Evolutionary conservation across 2,329 filamentous ascomycete species (phyloP).

Genomic region (Diplodia sapinea): DNA sequence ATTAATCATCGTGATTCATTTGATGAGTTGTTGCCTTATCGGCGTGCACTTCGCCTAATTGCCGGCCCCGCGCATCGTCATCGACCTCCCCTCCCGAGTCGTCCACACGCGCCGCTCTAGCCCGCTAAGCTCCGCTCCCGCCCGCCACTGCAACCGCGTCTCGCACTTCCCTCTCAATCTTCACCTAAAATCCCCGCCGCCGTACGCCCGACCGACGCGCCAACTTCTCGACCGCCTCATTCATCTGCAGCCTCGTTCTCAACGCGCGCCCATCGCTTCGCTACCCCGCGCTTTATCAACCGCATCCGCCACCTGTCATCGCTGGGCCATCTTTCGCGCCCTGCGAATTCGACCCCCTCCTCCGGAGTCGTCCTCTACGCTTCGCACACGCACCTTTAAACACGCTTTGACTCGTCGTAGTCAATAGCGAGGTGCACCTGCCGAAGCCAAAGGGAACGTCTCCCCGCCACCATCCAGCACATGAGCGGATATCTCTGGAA

Average conservation of each 20-base stretch:
- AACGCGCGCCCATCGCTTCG: conserved; percentile 2
- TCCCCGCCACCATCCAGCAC: conserved; percentile 53
- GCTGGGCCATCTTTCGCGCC: conserved; percentile 24
- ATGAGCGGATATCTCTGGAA: conserved; percentile 99
- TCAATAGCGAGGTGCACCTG: conserved; percentile 83
- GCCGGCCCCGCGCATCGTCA: conserved; percentile 28
- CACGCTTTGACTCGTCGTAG: conserved; percentile 83
- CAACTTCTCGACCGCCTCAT: neutral
- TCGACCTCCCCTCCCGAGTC: conserved; percentile 15
- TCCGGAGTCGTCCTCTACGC: conserved; percentile 54
- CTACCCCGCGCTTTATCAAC: conserved; percentile 17
- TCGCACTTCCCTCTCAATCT: conserved; percentile 1
- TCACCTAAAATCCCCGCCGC: neutral
- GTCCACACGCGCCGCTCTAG: conserved; percentile 18
- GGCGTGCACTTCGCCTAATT: conserved; percentile 14
- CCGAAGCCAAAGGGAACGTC: conserved; percentile 59
- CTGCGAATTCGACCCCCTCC: conserved; percentile 22
- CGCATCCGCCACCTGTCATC: conserved; percentile 29
- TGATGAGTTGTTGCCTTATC: conserved; percentile 1
- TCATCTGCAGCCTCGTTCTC: neutral
- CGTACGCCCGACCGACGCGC: neutral
- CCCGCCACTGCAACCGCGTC: conserved; percentile 25
- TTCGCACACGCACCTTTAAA: conserved; percentile 77
- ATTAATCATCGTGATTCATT: conserved; percentile 14
- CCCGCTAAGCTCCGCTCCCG: conserved; percentile 27